Evolutionary conservation across 2,329 filamentous ascomycete species (phyloP).

Genomic region (Ustulina deusta): DNA sequence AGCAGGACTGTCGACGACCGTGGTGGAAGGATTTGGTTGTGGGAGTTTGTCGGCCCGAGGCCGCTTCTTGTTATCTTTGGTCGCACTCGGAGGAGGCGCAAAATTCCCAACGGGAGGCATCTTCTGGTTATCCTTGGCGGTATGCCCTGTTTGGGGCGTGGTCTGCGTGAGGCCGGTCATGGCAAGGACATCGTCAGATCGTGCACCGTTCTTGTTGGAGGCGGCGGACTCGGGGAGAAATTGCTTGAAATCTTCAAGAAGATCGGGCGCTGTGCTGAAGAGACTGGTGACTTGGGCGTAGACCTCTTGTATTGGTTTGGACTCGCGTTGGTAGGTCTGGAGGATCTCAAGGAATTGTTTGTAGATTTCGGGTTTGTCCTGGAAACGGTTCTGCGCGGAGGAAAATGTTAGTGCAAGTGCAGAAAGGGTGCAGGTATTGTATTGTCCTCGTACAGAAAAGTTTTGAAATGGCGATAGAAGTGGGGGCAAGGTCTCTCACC

Average conservation of each 20-base stretch:
- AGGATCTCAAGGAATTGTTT: slow-evolving; percentile 99
- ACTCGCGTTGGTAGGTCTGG: slow-evolving; percentile 97
- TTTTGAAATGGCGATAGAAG: slow-evolving; percentile 36
- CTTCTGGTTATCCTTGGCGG: slow-evolving; percentile 72
- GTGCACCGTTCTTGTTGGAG: slow-evolving; percentile 69
- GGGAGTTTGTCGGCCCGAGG: slow-evolving; percentile 70
- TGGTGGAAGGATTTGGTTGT: slow-evolving; percentile 60
- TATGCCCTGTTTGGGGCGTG: slow-evolving; percentile 66
- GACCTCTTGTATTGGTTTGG: slow-evolving; percentile 97
- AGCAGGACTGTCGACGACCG: slow-evolving; percentile 57
- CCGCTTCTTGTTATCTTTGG: slow-evolving; percentile 92
- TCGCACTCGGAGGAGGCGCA: slow-evolving; percentile 81
- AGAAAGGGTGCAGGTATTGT: slow-evolving; percentile 20
- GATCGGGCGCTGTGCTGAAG: slow-evolving; percentile 92
- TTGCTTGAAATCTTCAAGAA: slow-evolving; percentile 98
- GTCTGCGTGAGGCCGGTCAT: slow-evolving; percentile 60
- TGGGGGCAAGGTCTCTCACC: slow-evolving; percentile 64
- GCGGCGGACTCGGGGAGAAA: slow-evolving; percentile 90
- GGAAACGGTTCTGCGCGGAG: slow-evolving; percentile 84
- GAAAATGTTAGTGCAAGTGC: slow-evolving; percentile 26
- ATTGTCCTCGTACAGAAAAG: slow-evolving; percentile 38
- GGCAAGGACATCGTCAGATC: slow-evolving; percentile 75
- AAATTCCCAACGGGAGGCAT: slow-evolving; percentile 97
- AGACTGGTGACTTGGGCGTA: slow-evolving; percentile 96
- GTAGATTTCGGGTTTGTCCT: slow-evolving; percentile 97